Base-by-base conservation (phyloP, 768 basidiomycete species). In the Lactarius pseudohatsudake region DNA sequence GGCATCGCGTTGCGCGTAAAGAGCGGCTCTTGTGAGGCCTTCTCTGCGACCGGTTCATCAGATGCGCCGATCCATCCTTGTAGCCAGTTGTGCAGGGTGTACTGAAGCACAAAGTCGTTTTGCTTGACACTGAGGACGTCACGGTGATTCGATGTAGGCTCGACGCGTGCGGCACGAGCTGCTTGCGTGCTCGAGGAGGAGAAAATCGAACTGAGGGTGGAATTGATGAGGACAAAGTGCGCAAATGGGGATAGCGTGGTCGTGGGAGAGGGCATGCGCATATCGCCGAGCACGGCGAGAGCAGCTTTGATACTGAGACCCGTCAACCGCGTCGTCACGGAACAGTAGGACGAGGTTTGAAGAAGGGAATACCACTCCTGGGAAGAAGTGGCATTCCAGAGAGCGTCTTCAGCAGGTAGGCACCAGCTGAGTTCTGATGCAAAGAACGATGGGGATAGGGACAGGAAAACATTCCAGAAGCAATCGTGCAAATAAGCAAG, bases 401-500 rank as follows among this genome's bases (percentile, higher is more conserved):
- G 76, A 7, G 75, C 76, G 34, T 84, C 80, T 59, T 84, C 84
- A 66, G 82, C 81, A 20, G 84, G 84, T 11, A 85, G 79, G 59
- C 77, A 76, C 57, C 84, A 73, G 40, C 80, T 77, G 18, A 84
- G 73, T 66, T 85, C 83, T 59, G 76, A 71, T 11, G 78, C 72
- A n/a, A 76, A 75, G 71, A 83, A 81, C 0, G 81, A 77, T 15
- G 83, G 80, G 20, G 78, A 70, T n/a, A 79, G 66, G 15, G 79
- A 77, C 67, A 81, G 83, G 72, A 80, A 83, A 43, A 85, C 80
- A 73, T 77, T 79, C 63, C 81, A 78, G 55, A 76, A 80, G 72
- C 79, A 80, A 69, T 86, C 84, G 64, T 85, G 83, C 13, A 84
- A 72, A 73, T 82, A 86, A 0, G 82, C 80, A 22, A 85, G 70